Percentiles rank a stretch among this genome's conserved stretches.
These are phyloP conservation scores for Hanseniaspora uvarum DNA, from an alignment of 1,139 yeast genomes.

Conservation along the genomic window DNA sequence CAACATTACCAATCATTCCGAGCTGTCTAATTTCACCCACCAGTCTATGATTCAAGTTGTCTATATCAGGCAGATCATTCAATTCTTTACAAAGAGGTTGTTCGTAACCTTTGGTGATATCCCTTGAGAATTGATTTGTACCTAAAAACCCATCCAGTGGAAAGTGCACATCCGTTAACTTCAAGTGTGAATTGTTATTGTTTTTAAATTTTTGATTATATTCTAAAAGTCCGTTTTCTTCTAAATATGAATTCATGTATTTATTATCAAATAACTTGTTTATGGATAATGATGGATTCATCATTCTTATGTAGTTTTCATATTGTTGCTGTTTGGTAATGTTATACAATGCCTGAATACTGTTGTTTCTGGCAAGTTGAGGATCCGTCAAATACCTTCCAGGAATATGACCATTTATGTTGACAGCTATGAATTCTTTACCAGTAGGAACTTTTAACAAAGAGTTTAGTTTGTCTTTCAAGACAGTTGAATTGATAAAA, in stretches of 20 bases:
- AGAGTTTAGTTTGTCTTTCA: slow-evolving; percentile 72
- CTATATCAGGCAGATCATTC: slow-evolving; percentile 74
- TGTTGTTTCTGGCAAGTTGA: slow-evolving; percentile 7
- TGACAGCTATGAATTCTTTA: slow-evolving; percentile 23
- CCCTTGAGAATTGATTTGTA: slow-evolving; percentile 76
- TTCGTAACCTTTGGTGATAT: slow-evolving; percentile 79
- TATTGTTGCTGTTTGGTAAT: slow-evolving; percentile 24
- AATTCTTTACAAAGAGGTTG: slow-evolving; percentile 72
- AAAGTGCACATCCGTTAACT: slow-evolving; percentile 9
- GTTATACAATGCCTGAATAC: slow-evolving; percentile 38
- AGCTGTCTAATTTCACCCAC: slow-evolving; percentile 81
- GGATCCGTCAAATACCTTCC: slow-evolving; percentile 6
- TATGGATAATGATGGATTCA: neutral
- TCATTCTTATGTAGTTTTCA: slow-evolving; percentile 9
- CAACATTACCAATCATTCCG: slow-evolving; percentile 77
- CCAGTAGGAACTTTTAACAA: slow-evolving; percentile 84
- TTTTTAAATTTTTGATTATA: slow-evolving; percentile 19
- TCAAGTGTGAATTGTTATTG: slow-evolving; percentile 10
- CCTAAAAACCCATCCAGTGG: slow-evolving; percentile 26
- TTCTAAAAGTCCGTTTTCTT: slow-evolving; percentile 26
- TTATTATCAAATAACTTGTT: slow-evolving; percentile 4
- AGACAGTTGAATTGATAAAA: slow-evolving; percentile 62
- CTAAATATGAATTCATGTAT: slow-evolving; percentile 29
- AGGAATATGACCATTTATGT: slow-evolving; percentile 12
- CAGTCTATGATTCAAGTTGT: slow-evolving; percentile 57